These are phyloP conservation scores for Lenzites betulinus DNA, from an alignment of 768 basidiomycete genomes.

Conservation along the genomic window DNA sequence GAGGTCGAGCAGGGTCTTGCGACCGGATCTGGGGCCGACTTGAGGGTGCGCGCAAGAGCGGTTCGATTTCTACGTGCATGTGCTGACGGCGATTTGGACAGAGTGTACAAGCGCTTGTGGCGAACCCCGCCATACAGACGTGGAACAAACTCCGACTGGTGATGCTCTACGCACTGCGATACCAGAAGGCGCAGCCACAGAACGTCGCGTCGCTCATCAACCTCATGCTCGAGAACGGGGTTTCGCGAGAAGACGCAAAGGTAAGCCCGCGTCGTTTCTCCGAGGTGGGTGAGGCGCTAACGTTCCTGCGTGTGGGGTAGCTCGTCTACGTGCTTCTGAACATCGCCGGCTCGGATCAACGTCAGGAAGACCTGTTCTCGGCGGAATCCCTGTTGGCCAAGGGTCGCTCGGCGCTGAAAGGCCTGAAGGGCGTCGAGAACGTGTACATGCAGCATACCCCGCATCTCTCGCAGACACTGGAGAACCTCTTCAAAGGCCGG, in stretches of 20 bases:
- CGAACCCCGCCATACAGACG: conserved; percentile 63
- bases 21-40: conserved; percentile 87
- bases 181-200: conserved; percentile 84
- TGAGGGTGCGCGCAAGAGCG: conserved; percentile 56
- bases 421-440: conserved; percentile 98
- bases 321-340: conserved; percentile 93
- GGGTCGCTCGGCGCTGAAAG: conserved; percentile 93
- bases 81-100: conserved; percentile 34
- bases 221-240: conserved; percentile 73
- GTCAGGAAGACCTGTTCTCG: conserved; percentile 96
- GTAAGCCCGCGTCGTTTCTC: conserved; percentile 37
- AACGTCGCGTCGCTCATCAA: conserved; percentile 83
- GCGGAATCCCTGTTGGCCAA: conserved; percentile 93
- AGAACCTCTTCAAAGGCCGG: conserved; percentile 83
- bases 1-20: conserved; percentile 97
- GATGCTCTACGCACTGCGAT: conserved; percentile 90
- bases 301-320: conserved; percentile 40
- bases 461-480: conserved; percentile 89
- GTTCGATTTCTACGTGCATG: background rate
- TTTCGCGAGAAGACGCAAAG: conserved; percentile 73
- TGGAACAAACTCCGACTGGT: conserved; percentile 89
- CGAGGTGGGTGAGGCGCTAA: conserved; percentile 12
- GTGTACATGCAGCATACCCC: conserved; percentile 98
- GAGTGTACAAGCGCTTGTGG: conserved; percentile 82
- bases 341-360: conserved; percentile 91